These are phyloP conservation scores for Pelagophyceae sp. DNA, from an alignment of 352 stramenopile species.

Conservation along the genomic window DNA sequence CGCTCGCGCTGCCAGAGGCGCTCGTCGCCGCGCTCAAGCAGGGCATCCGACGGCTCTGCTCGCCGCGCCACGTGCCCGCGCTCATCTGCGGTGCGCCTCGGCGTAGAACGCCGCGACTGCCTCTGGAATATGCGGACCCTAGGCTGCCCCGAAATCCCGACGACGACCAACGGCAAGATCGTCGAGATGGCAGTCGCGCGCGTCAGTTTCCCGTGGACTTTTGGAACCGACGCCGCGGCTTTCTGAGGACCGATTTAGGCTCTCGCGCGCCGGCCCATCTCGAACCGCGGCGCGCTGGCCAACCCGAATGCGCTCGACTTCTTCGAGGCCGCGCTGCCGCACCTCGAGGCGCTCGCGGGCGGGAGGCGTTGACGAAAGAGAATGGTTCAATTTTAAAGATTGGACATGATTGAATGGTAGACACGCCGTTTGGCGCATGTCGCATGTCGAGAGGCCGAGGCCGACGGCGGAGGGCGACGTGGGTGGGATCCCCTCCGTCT, in stretches of 20 bases:
- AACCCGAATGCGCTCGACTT: neutral
- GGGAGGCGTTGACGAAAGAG: no score
- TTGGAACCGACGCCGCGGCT: no score
- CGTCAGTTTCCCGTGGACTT: no score
- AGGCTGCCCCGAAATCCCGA: constrained; percentile 55
- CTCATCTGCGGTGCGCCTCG: constrained; percentile 50
- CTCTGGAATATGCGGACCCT: no score
- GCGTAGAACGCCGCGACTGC: no score
- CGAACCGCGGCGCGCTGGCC: neutral
- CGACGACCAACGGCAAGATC: constrained; percentile 66
- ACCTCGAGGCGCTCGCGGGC: neutral
- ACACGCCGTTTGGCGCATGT: no score
- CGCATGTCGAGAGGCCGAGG: no score
- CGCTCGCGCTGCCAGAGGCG: constrained; percentile 36
- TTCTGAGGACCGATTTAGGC: no score
- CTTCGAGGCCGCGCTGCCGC: neutral
- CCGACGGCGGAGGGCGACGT: no score
- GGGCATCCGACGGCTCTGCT: constrained; percentile 52
- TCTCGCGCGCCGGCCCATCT: neutral
- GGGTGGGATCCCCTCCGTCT: no score
- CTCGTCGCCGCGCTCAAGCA: constrained; percentile 52
- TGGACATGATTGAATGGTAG: no score
- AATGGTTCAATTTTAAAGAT: no score
- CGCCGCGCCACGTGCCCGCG: constrained; percentile 55
- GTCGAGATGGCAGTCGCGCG: constrained; percentile 55